Base-by-base conservation (phyloP, 805 yeast species). In the Ogataea philodendri region DNA sequence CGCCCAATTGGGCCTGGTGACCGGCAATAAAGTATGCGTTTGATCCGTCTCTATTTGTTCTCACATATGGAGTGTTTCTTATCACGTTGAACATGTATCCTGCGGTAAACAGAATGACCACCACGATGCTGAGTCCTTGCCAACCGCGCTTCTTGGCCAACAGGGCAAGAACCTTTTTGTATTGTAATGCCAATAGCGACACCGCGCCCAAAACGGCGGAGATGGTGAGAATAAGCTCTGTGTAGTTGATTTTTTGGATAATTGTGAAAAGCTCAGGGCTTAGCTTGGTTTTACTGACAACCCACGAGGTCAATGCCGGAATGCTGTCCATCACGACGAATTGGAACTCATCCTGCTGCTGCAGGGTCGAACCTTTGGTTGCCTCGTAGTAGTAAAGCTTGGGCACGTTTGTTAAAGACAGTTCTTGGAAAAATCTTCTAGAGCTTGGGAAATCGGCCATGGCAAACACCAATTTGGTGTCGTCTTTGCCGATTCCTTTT, bases 21-120 rank as follows among this genome's bases (percentile, higher is more conserved):
- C 87, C 87, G 4, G 69, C 66, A 3, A 57, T 44, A 41, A 72
- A 60, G 45, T 69, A 72, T 7, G 55, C 56, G 3, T 53, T 56
- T 2, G 42, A 35, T 7, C 74, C 74, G 29, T 69, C 57, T 7
- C 46, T 52, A 15, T 55, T 60, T 21, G 65, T 69, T 46, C 71
- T 70, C 26, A 81, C 67, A 55, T 81, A 84, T 19, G 71, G 88
- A 5, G 81, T 70, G 23, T 74, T 73, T 60, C 97, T 77, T 45
- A 93, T 93, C 48, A 76, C 74, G 59, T 87, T 89, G 72, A 78
- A 93, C 98, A 93, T 93, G 63, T 88, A 84, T 11, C 98, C 98
- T 6, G 90, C 69, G 30, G 75, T 78, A 68, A 89, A 84, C 48
- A 88, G 63, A 41, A 89, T 65, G 22, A 85, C 72, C 13, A 74